A percentile compares a stretch with the other conserved stretches of the same genome.
Evolutionary conservation across 768 basidiomycete species (phyloP).

Genomic region (Termitomyces sp.): DNA sequence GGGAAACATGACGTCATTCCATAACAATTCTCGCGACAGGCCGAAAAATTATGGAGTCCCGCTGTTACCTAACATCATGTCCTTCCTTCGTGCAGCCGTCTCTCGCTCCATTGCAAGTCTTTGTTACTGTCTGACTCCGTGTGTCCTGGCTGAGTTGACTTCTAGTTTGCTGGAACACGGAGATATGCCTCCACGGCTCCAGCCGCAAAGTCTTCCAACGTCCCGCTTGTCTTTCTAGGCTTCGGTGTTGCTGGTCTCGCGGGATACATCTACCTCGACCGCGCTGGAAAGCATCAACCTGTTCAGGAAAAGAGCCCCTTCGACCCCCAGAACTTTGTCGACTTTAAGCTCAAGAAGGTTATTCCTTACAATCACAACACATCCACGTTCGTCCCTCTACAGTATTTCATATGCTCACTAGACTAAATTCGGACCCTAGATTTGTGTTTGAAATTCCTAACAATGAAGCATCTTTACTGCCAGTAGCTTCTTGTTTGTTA

Average conservation of each 20-base stretch:
- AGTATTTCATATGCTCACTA: not conserved
- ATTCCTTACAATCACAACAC: slow-evolving; percentile 95
- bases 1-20: slow-evolving; percentile 9
- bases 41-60: not conserved
- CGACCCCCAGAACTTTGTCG: slow-evolving; percentile 67
- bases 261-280: slow-evolving; percentile 47
- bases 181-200: slow-evolving; percentile 41
- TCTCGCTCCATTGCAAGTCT: slow-evolving; percentile 38
- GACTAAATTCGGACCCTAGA: slow-evolving; percentile 27
- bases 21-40: not conserved
- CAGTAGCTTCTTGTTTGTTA: slow-evolving; percentile 72
- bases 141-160: not conserved
- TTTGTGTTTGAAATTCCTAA: slow-evolving; percentile 80
- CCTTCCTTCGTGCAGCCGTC: slow-evolving; percentile 33
- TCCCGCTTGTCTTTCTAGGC: slow-evolving; percentile 42
- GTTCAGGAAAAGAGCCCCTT: slow-evolving; percentile 63
- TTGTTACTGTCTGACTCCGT: not conserved
- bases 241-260: slow-evolving; percentile 39
- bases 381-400: slow-evolving; percentile 43
- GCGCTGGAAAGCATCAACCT: slow-evolving; percentile 14
- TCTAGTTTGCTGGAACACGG: slow-evolving; percentile 32
- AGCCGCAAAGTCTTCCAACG: slow-evolving; percentile 40
- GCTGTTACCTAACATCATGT: slow-evolving; percentile 28
- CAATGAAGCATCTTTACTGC: slow-evolving; percentile 70
- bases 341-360: slow-evolving; percentile 78